Base-by-base conservation (phyloP, 345 rosid genomes). In the Euphorbia tirucalli region DNA sequence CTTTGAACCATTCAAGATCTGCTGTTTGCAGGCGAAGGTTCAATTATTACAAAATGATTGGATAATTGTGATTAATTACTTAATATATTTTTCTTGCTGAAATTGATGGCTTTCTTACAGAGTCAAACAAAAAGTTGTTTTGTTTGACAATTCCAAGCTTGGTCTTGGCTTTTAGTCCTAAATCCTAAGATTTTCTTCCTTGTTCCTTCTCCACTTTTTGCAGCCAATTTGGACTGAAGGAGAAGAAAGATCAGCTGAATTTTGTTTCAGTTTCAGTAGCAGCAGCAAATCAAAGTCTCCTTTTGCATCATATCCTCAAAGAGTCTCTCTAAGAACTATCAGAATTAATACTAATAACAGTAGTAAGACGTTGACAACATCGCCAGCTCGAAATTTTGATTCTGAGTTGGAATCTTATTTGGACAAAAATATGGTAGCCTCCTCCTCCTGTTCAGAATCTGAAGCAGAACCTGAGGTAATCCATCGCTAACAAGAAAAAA, bases 151-250 rank as follows among this genome's bases (percentile, higher is more conserved):
- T 14, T 66, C 37, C 37, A 37, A 43, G 44, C 56, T 41, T 39
- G 5, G 22, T 28, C 18, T 61, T 72, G 1, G 16, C 15, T 27
- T 48, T 61, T 28, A 15, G 50, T 11, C 50, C 25, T 4, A 11
- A 15, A 16, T 11, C 50, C 49, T 14, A 3, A 3, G 65, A 43
- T 22, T 16, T 43, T 14, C 7, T n/a, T 32, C n/a, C n/a, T n/a
- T n/a, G n/a, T n/a, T n/a, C n/a, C n/a, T n/a, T n/a, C n/a, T n/a
- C n/a, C n/a, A n/a, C 8, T 10, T 52, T 30, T 11, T 41, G 86
- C 81, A 85, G 93, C 91, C 93, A 68, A 80, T 84, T 32, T 83
- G 91, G 86, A 74, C 68, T 57, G 88, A 78, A 68, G 88, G 77
- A 68, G 77, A 79, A 50, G 87, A 81, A 72, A 70, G 66, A 25